Base-by-base conservation (phyloP, 768 basidiomycete genomes). In the Lentinula raphanica region DNA sequence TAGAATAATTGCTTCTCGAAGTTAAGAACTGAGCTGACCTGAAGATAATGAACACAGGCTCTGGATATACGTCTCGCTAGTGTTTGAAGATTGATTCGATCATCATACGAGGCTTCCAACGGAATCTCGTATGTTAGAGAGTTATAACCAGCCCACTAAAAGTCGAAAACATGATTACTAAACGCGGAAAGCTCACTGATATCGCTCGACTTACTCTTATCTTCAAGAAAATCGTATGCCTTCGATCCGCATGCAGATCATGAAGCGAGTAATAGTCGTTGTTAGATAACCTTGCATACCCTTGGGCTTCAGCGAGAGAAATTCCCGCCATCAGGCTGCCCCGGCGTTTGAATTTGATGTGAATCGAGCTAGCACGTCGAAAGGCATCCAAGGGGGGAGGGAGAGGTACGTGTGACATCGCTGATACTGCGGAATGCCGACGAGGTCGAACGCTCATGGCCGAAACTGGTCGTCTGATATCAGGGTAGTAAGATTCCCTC, bases 51-150 rank as follows among this genome's bases (percentile, higher is more conserved):
- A 50, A 86, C 78, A 68, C 85, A 86, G 49, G 86, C 87, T 61
- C 88, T 78, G 15, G 83, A 83, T 49, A 87, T 81, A 55, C 88
- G 78, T 65, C 88, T 77, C 49, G 84, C 83, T 28, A 90, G 78
- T 5, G 86, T 85, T 68, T 83, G 79, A 35, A 90, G 73, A 64
- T 83, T 83, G 39, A 86, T 79, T 45, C 81, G 82, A 29, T 86
- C 83, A 57, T 82, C 79, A 64, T 86, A 86, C 11, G 78, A 78
- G 21, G 46, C 25, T 62, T 88, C 86, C 44, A 89, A 71, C 1
- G 88, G 88, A 44, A 90, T 83, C 66, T 89, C 85, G 62, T 89
- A 90, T 40, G 85, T 88, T 68, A 88, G 77, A 8, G 87, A 79
- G 40, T 77, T 69, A 64, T 88, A 88, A 1, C 87, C 87, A 42